Conservation (phyloP, 148 eudicot genomes). For the Pharnaceum exiguum region DNA sequence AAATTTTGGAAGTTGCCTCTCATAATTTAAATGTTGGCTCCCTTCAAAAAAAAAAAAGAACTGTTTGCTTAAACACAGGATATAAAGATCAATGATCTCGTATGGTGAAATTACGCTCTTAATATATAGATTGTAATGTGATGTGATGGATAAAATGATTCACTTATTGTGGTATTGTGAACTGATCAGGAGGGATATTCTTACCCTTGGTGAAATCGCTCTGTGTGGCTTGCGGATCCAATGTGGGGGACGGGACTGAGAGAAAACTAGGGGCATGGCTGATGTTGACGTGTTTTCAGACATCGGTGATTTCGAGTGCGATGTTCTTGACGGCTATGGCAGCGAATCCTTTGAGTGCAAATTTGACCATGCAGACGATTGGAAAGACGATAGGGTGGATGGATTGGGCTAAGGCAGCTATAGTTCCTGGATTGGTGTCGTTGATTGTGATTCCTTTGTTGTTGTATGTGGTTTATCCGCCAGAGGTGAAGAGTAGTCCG, state of each 20-base stretch:
- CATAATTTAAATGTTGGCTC: too few relatives aligned
- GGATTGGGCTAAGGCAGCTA: constrained; percentile 97
- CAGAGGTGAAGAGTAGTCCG: constrained; percentile 81
- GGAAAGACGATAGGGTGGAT: constrained; percentile 80
- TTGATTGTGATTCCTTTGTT: constrained; percentile 75
- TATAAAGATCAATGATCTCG: too few relatives aligned
- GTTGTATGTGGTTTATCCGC: constrained; percentile 81
- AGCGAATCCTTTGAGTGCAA: constrained; percentile 88
- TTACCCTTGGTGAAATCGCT: constrained; percentile 73
- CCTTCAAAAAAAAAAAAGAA: too few relatives aligned
- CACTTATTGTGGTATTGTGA: too few relatives aligned
- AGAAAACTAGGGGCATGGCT: constrained; percentile 77
- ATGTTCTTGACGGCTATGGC: constrained; percentile 98
- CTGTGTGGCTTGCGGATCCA: constrained; percentile 83
- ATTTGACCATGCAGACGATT: constrained; percentile 56
- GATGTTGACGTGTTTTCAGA: constrained; percentile 90
- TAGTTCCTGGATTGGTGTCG: constrained; percentile 94
- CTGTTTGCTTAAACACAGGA: too few relatives aligned
- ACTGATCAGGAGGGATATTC: constrained; percentile 89
- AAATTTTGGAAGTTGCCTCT: too few relatives aligned
- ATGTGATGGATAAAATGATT: too few relatives aligned
- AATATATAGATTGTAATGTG: too few relatives aligned
- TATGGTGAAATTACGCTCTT: too few relatives aligned
- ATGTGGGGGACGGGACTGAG: constrained; percentile 88
- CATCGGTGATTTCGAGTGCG: constrained; percentile 75